These are phyloP conservation scores for Rhododendron griersonianum DNA, from an alignment of 148 eudicot species.

Conservation along the genomic window DNA sequence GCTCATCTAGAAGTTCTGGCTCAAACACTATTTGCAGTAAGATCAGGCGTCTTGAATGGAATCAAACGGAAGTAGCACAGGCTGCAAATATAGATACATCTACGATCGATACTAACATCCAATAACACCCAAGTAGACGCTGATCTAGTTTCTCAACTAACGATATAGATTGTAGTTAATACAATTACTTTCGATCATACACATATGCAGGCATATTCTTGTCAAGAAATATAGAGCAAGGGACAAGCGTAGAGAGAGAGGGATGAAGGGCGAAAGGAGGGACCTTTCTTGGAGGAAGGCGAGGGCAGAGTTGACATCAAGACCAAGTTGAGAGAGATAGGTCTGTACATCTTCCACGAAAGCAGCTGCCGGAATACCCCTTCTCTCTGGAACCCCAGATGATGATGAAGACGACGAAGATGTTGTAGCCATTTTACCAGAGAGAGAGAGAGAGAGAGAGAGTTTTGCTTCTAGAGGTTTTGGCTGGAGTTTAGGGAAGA, in stretches of 20 bases:
- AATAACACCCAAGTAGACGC: not conserved
- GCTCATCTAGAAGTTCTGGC: not conserved
- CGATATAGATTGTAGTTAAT: not conserved
- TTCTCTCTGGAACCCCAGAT: conserved; percentile 37
- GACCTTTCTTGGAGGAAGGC: conserved; percentile 86
- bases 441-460: not conserved
- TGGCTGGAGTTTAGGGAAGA: not conserved
- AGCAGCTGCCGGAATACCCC: conserved; percentile 76
- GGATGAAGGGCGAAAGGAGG: conserved; percentile 9
- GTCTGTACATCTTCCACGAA: conserved; percentile 76
- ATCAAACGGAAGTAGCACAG: not conserved
- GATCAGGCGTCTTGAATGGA: not conserved
- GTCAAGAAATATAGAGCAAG: not conserved
- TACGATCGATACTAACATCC: not conserved
- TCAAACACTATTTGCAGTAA: not conserved
- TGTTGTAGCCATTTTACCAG: conserved; percentile 25
- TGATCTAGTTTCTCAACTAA: conserved; percentile 15
- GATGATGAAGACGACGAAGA: conserved; percentile 9
- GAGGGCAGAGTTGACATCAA: conserved; percentile 75
- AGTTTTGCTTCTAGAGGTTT: not conserved
- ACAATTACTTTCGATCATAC: not conserved
- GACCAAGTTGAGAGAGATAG: conserved; percentile 55
- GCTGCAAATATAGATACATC: not conserved
- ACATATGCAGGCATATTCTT: not conserved
- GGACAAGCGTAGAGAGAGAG: not conserved